Percentiles rank a stretch among this genome's conserved stretches.
These are phyloP conservation scores for Penicillium sp. DNA, from an alignment of 2,329 filamentous ascomycete genomes.

Conservation along the genomic window DNA sequence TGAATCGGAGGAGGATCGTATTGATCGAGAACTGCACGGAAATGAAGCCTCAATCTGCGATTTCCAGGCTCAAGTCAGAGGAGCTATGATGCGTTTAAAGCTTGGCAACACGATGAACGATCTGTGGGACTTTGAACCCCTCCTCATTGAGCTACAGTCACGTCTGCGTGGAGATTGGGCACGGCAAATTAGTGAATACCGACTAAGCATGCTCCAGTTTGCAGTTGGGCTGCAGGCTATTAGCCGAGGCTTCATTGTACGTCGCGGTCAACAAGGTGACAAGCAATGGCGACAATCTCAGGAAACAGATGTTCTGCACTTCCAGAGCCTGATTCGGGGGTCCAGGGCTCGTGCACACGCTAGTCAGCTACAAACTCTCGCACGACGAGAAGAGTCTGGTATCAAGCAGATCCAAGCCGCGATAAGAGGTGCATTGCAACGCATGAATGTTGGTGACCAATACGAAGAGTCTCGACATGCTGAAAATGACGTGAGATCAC, in stretches of 20 bases:
- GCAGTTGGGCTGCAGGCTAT: slow-evolving; percentile 77
- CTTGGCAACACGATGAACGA: slow-evolving; percentile 82
- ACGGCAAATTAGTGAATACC: slow-evolving; percentile 78
- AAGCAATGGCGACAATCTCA: slow-evolving; percentile 71
- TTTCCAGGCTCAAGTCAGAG: slow-evolving; percentile 82
- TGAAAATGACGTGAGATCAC: slow-evolving; percentile 54
- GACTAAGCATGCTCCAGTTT: slow-evolving; percentile 78
- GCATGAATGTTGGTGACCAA: slow-evolving; percentile 44
- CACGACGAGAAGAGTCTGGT: slow-evolving; percentile 44
- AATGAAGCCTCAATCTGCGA: slow-evolving; percentile 72
- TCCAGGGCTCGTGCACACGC: slow-evolving; percentile 46
- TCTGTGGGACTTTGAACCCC: slow-evolving; percentile 81
- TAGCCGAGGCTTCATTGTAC: slow-evolving; percentile 71
- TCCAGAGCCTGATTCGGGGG: slow-evolving; percentile 78
- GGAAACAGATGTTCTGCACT: slow-evolving; percentile 69
- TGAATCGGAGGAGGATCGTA: slow-evolving; percentile 87
- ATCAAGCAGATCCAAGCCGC: slow-evolving; percentile 57
- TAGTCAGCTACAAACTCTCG: slow-evolving; percentile 41
- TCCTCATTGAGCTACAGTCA: slow-evolving; percentile 78
- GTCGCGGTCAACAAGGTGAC: slow-evolving; percentile 61
- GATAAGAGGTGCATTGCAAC: slow-evolving; percentile 50
- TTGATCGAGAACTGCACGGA: slow-evolving; percentile 77
- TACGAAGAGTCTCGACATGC: slow-evolving; percentile 42
- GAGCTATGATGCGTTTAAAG: slow-evolving; percentile 72
- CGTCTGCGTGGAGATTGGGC: slow-evolving; percentile 84